Evolutionary conservation across 2,329 filamentous ascomycete species (phyloP).

Genomic region (Stachybotrys chlorohalonatus): DNA sequence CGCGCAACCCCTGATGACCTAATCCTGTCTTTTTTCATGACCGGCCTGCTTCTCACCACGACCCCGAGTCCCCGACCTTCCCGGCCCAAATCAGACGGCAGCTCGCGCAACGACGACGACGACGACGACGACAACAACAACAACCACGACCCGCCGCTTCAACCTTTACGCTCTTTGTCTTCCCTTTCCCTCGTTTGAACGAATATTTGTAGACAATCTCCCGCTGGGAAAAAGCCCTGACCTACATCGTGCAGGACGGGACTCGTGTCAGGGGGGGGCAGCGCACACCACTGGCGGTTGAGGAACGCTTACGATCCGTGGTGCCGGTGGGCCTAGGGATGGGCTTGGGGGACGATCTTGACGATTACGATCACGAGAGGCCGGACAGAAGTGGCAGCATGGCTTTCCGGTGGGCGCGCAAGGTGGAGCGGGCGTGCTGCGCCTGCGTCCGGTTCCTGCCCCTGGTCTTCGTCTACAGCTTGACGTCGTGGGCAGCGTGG

Average conservation of each 20-base stretch:
- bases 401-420: constrained; percentile 56
- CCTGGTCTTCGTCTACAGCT: constrained; percentile 76
- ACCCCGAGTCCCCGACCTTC: neutral
- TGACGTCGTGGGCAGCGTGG: constrained; percentile 93
- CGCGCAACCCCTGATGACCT: constrained; percentile 15
- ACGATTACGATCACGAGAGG: constrained; percentile 2
- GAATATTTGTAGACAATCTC: neutral
- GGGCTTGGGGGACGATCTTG: constrained; percentile 7
- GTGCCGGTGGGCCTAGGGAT: constrained; percentile 1
- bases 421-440: constrained; percentile 78
- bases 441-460: constrained; percentile 71
- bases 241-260: neutral
- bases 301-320: neutral
- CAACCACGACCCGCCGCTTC: neutral
- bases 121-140: constrained; percentile 2
- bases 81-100: neutral
- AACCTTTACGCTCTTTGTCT: neutral
- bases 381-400: constrained; percentile 22
- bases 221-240: too few species aligned
- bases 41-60: neutral
- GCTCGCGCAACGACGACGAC: neutral
- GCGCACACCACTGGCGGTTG: neutral
- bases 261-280: neutral
- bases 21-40: constrained; percentile 5
- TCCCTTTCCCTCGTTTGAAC: neutral